Percentiles rank a stretch among this genome's conserved stretches.
Evolutionary conservation across 2,329 filamentous ascomycete species (phyloP).

Genomic region (Canariomyces notabilis): DNA sequence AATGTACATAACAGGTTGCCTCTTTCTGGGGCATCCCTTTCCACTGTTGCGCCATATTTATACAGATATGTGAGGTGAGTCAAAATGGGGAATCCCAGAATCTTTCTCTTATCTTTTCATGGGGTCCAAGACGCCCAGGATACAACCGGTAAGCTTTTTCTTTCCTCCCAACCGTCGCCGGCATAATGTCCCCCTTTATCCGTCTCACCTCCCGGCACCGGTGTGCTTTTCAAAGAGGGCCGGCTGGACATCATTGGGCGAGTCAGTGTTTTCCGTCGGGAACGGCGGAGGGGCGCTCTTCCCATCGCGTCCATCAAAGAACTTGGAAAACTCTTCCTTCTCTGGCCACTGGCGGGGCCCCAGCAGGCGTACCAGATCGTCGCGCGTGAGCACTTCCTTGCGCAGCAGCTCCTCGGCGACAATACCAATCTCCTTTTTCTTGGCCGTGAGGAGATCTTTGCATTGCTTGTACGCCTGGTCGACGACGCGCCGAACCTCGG

Average conservation of each 20-base stretch:
- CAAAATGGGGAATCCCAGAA: neutral
- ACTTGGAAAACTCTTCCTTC: slow-evolving; percentile 85
- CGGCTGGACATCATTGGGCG: slow-evolving; percentile 25
- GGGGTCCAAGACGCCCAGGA: neutral
- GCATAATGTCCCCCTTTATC: neutral
- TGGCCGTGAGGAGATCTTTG: slow-evolving; percentile 72
- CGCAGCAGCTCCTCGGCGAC: slow-evolving; percentile 87
- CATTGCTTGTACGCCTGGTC: slow-evolving; percentile 91
- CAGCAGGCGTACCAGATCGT: slow-evolving; percentile 86
- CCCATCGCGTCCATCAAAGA: slow-evolving; percentile 65
- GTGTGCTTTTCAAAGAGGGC: slow-evolving; percentile 18
- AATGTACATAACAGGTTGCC: neutral
- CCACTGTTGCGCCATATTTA: slow-evolving; percentile 9
- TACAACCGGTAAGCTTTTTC: neutral
- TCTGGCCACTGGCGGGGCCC: slow-evolving; percentile 83
- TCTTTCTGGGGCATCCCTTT: neutral
- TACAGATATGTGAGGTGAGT: slow-evolving; percentile 16
- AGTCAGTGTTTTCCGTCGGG: slow-evolving; percentile 42
- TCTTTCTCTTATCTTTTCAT: neutral
- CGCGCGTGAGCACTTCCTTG: slow-evolving; percentile 86
- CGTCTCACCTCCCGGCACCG: slow-evolving; percentile 10
- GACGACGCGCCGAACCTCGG: slow-evolving; percentile 85
- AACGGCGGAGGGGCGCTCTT: slow-evolving; percentile 51
- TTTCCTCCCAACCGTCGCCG: neutral
- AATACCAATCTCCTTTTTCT: slow-evolving; percentile 82